Evolutionary conservation across 306 rosid species (phyloP), one percentile per base, ranked within the genome.

Genomic region (Dalbergia oliveri): DNA sequence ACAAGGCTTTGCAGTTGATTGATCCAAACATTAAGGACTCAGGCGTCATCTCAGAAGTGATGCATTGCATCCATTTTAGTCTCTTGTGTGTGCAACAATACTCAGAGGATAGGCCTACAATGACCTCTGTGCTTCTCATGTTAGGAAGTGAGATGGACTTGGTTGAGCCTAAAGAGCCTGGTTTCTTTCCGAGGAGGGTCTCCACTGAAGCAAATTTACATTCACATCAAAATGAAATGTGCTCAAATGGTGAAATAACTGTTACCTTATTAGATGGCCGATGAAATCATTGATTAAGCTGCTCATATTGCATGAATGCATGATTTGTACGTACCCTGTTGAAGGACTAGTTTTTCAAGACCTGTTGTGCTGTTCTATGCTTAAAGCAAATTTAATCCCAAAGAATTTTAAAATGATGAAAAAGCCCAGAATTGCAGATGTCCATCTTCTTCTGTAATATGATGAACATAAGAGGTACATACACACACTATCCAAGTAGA

Each of bases 41-140:
- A 1, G 51, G 60, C 14, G 11, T 53, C 5, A 5, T 13, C 0
- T 72, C 85, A 1, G 81, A 87, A 11, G 81, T 79, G 4, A 6
- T 87, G 56, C 85, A 84, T 1, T 85, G 89, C 69, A 26, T 89
- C 19, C 90, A 87, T 26, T 31, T 87, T 6, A 59, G 90, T 68
- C 84, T 87, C 10, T 76, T 89, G 50, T 87, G 93, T 10, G 86
- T 83, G 7, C 92, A 89, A n/a, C 84, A 85, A 0, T 44, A 66
- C 4, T 80, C 87, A 0, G 88, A 87, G 9, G 78, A 71, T 13
- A 79, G 78, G 21, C 83, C 78, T 35, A 62, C 37, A 13, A 79
- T 79, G 78, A 1, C 80, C 1, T 63, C 77, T 0, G 78, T 87
- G 1, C 76, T 87, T 56, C 49, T 53, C 14, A 89, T 87, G 89